Evolutionary conservation across 2,329 filamentous ascomycete genomes (phyloP), one percentile per base, ranked within the genome.

Genomic region (Trichoderma sp.): DNA sequence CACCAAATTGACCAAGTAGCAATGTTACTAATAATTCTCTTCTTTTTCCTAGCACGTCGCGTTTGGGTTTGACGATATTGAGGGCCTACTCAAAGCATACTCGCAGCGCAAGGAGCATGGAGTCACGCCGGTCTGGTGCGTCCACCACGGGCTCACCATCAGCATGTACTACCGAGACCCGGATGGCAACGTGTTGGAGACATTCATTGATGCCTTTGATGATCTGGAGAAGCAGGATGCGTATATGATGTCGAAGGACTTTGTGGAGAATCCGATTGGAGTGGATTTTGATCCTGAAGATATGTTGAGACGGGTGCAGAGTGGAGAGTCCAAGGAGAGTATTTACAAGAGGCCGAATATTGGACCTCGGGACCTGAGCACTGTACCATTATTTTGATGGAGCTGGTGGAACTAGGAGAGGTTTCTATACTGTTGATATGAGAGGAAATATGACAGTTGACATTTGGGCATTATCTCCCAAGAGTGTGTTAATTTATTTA

Each of bases 131-230:
- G 34, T 79, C 4, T 85, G 83, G 83, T 80, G 76, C 71, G 79
- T 85, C 36, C 85, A 87, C 74, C 85, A 87, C 75, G 85, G 85
- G 3, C 79, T 80, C 2, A 86, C 82, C 2, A 84, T 80, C 0
- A 83, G 80, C 74, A 82, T 86, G 51, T 86, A 87, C 76, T 86
- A 86, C 74, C 71, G 73, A 8, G 85, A 87, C 75, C 85, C 84
- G 6, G 84, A 87, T 74, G 83, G 84, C 14, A 86, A 86, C 75
- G 73, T 78, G 74, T 67, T 87, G 34, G 86, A 87, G 77, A 82
- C 80, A 4, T 84, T 86, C 74, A 82, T 85, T 3, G 83, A 85
- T 71, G 83, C 82, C 63, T 84, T 84, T 66, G 79, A 80, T 6
- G 80, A 76, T 0, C 71, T 71, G 1, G 79, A 80, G 28, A 84